Conservation (phyloP, 108 stramenopile species). For the Parietichytrium sp. region DNA sequence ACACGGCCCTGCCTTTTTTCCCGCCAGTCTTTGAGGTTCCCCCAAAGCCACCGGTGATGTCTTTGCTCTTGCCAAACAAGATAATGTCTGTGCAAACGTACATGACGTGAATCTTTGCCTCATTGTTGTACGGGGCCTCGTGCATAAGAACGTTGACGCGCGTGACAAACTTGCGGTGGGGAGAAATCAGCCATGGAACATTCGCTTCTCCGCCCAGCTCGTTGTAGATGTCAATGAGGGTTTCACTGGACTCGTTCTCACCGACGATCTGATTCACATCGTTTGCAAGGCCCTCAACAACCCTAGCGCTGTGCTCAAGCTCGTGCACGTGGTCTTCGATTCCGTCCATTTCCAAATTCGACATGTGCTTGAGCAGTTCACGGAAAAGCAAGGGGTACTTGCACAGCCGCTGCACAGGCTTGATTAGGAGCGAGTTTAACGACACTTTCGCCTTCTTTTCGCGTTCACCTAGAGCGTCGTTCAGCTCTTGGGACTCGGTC, state of each 20-base stretch:
- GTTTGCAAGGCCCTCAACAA: not conserved
- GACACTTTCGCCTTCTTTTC: not conserved
- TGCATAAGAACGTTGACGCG: constrained; percentile 30
- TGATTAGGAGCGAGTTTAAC: constrained; percentile 11
- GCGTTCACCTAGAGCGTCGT: not conserved
- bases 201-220: not conserved
- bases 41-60: not conserved
- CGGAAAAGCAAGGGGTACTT: constrained; percentile 12
- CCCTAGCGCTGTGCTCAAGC: constrained; percentile 6
- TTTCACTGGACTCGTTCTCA: not conserved
- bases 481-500: not conserved
- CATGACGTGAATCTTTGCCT: not conserved
- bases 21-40: not conserved
- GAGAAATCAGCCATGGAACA: constrained; percentile 13
- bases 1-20: not conserved
- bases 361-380: not conserved
- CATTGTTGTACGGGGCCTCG: constrained; percentile 2
- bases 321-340: not conserved
- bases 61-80: not conserved
- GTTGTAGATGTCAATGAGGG: not conserved
- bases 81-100: constrained; percentile 17
- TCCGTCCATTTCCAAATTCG: not conserved
- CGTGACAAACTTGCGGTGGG: constrained; percentile 4
- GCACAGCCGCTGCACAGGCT: constrained; percentile 29
- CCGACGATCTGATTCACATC: not conserved